Evolutionary conservation across 1,284 basidiomycete species (phyloP), one percentile per base, ranked within the genome.

Genomic region (Apiotrichum siamense): DNA sequence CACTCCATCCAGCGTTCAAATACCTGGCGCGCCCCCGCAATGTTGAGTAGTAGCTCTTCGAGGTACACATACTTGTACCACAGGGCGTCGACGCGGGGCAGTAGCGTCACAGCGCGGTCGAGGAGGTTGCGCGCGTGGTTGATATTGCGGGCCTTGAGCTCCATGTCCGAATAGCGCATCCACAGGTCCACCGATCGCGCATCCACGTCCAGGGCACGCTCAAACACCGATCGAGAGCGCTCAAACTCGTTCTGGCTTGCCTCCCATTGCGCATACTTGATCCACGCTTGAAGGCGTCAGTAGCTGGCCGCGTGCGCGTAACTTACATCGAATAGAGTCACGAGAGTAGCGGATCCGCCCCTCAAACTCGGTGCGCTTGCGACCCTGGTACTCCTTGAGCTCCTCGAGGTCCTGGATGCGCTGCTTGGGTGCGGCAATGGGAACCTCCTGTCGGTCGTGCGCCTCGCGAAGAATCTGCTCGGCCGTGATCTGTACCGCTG

Each of bases 1-100:
- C 96, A 98, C 59, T 87, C 81, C 91, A 98, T 96, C 94, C 94
- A 98, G 42, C 94, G 81, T 74, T 99, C 96, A 65, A 98, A 98
- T 51, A 98, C 88, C 70, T 97, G 93, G 11, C 94, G 84, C 1
- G 93, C 92, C 26, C 94, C 94, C 1, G 89, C 82, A 32, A 98
- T 84, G 67, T 99, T 98, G 65, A 94, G 88, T 13, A 99, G 81
- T 3, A 99, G 81, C 73, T 99, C 94, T 71, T 99, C 94, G 49
- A 98, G 82, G 75, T 97, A 97, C 48, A 98, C 94, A 59, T 97
- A 98, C 75, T 97, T 97, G 81, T 97, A 97, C 94, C 93, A 97
- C 4, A 94, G 78, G 66, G 63, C 55, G 52, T 99, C 93, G 47
- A 98, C 84, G 33, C 96, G 85, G 6, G 96, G 94, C 24, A 99